These are phyloP conservation scores for Pythium oligandrum DNA, from an alignment of 352 stramenopile genomes.

Conservation along the genomic window DNA sequence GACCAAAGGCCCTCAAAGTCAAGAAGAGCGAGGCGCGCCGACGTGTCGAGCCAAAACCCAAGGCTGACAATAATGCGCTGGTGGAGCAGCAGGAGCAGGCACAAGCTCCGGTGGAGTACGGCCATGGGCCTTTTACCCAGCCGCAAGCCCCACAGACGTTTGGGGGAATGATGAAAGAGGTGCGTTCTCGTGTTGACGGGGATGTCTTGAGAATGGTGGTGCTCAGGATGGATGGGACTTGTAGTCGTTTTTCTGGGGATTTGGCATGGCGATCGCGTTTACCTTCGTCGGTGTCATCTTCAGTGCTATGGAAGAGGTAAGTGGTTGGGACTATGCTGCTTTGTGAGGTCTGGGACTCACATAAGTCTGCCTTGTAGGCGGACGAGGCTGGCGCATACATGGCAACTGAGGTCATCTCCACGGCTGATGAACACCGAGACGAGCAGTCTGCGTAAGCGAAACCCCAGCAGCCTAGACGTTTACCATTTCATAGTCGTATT, in stretches of 20 bases:
- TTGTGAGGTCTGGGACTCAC: too few species aligned
- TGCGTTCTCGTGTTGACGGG: conserved; percentile 8
- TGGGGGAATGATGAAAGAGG: conserved; percentile 60
- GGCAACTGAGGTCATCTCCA: too few species aligned
- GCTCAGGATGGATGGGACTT: background rate
- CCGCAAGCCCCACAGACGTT: conserved; percentile 41
- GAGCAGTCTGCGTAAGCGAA: too few species aligned
- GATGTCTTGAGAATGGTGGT: background rate
- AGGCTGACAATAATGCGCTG: conserved; percentile 29
- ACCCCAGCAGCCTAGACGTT: too few species aligned
- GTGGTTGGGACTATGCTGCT: background rate
- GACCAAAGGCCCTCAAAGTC: conserved; percentile 57
- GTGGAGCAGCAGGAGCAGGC: conserved; percentile 16
- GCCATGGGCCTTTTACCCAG: conserved; percentile 16
- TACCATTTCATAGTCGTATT: too few species aligned
- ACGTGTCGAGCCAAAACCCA: conserved; percentile 36
- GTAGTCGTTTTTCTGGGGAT: conserved; percentile 75
- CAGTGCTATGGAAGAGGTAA: conserved; percentile 62
- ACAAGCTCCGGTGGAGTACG: conserved; percentile 26
- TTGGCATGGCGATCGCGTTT: conserved; percentile 76
- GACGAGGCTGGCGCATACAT: too few species aligned
- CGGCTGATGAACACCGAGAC: too few species aligned
- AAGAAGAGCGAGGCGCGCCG: conserved; percentile 68
- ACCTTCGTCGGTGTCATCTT: conserved; percentile 64
- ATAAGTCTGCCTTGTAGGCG: too few species aligned